Evolutionary conservation across 2,329 filamentous ascomycete genomes (phyloP).

Genomic region (Hymenoscyphus infarciens): DNA sequence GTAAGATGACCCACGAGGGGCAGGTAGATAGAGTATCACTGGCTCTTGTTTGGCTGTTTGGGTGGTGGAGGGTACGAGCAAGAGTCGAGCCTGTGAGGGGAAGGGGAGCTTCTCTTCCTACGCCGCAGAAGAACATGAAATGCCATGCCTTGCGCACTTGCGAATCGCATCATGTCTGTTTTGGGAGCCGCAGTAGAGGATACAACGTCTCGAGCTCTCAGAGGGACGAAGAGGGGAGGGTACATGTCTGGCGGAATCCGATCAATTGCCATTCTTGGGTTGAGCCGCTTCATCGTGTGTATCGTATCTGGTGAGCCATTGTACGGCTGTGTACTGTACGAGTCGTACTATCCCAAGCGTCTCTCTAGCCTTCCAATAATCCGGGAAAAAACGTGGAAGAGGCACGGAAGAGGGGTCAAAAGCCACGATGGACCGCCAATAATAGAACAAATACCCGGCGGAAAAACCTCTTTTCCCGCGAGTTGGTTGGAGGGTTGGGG

Average conservation of each 20-base stretch:
- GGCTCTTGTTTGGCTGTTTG: no score
- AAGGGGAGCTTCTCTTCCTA: neutral
- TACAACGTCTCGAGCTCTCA: neutral
- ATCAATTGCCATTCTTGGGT: neutral
- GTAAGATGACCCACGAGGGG: no score
- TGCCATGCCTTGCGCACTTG: neutral
- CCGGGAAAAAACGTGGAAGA: conserved; percentile 1
- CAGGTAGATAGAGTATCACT: no score
- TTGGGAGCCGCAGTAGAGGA: neutral
- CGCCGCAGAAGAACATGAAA: neutral
- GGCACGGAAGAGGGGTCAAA: neutral
- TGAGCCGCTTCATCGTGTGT: conserved; percentile 1
- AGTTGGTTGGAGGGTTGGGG: no score
- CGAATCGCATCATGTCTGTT: neutral
- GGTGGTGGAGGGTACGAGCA: neutral
- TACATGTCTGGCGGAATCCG: neutral
- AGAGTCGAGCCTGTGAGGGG: neutral
- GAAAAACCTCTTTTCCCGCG: no score
- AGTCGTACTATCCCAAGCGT: neutral
- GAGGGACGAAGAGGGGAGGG: neutral
- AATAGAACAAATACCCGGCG: neutral
- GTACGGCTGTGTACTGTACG: neutral
- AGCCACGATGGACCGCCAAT: neutral
- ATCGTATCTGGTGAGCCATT: neutral
- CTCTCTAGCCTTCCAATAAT: neutral